Conservation (phyloP, 306 rosid species). For the Pterocarpus santalinus region DNA sequence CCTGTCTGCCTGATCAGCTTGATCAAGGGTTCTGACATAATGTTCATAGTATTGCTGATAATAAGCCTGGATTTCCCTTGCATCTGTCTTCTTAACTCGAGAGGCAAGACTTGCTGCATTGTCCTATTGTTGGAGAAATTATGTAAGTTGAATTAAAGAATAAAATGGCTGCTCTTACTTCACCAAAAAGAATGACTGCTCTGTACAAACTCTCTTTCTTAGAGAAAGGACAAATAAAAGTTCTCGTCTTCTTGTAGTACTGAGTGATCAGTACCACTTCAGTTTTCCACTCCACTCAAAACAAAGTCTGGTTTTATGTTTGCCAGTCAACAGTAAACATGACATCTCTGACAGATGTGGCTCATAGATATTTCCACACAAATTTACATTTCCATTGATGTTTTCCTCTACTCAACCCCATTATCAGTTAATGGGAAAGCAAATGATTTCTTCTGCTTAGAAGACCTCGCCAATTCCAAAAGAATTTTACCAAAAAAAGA, state of each 20-base stretch:
- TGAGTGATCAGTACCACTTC: too few relatives aligned
- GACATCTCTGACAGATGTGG: neutral
- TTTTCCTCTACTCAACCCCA: neutral
- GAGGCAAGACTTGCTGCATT: slow-evolving; percentile 83
- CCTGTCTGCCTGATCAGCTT: slow-evolving; percentile 96
- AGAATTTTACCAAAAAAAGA: neutral
- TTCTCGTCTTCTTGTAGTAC: neutral
- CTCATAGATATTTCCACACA: neutral
- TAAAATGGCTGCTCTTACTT: neutral
- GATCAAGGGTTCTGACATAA: slow-evolving; percentile 90
- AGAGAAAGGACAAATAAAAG: neutral
- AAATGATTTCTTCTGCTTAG: neutral
- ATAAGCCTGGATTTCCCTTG: slow-evolving; percentile 89
- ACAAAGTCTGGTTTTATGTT: neutral
- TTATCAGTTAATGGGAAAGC: slow-evolving; percentile 9
- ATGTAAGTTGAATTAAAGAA: neutral
- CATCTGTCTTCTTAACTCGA: slow-evolving; percentile 88
- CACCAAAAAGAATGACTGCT: neutral
- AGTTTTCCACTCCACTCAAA: too few relatives aligned
- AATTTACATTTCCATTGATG: neutral
- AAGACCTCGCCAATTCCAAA: neutral
- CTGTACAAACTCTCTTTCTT: neutral
- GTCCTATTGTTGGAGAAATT: slow-evolving; percentile 63
- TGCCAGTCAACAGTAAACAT: neutral
- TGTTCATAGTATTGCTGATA: slow-evolving; percentile 93